phyloP scores from a whole-genome alignment of 2,329 filamentous ascomycete species.

The Aspergillus felis region DNA sequence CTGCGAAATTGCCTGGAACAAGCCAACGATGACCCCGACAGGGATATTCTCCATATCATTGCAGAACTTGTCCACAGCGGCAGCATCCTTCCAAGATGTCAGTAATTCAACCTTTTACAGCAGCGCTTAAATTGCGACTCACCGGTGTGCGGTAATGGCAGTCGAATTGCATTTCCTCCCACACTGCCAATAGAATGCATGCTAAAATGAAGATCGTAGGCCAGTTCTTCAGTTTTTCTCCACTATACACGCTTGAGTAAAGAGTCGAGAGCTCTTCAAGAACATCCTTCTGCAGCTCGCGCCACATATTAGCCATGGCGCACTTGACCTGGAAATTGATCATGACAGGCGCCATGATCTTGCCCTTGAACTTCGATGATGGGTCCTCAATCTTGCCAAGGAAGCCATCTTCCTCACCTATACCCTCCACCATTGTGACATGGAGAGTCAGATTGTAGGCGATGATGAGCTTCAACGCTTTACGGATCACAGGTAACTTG shows the following conservation, averaged over 20 bases:
- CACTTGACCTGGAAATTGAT: constrained; percentile 99
- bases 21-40: constrained; percentile 90
- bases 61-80: constrained; percentile 90
- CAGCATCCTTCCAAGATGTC: constrained; percentile 53
- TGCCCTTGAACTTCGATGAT: constrained; percentile 81
- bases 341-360: constrained; percentile 92
- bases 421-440: constrained; percentile 88
- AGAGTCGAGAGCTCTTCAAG: constrained; percentile 86
- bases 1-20: constrained; percentile 97
- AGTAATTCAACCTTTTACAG: constrained; percentile 1
- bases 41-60: constrained; percentile 94
- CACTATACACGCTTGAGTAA: constrained; percentile 97
- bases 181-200: constrained; percentile 86
- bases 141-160: constrained; percentile 86
- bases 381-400: constrained; percentile 82
- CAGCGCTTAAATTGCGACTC: constrained; percentile 12
- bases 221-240: constrained; percentile 98
- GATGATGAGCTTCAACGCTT: constrained; percentile 89
- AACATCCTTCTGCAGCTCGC: constrained; percentile 92
- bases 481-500: constrained; percentile 83
- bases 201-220: constrained; percentile 97
- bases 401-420: constrained; percentile 72
- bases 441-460: constrained; percentile 95
- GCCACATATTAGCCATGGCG: constrained; percentile 96
- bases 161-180: constrained; percentile 99